Percentiles rank a stretch among this genome's conserved stretches.
Evolutionary conservation across 2,329 filamentous ascomycete species (phyloP).

Genomic region (Stagonosporopsis chrysanthemi): DNA sequence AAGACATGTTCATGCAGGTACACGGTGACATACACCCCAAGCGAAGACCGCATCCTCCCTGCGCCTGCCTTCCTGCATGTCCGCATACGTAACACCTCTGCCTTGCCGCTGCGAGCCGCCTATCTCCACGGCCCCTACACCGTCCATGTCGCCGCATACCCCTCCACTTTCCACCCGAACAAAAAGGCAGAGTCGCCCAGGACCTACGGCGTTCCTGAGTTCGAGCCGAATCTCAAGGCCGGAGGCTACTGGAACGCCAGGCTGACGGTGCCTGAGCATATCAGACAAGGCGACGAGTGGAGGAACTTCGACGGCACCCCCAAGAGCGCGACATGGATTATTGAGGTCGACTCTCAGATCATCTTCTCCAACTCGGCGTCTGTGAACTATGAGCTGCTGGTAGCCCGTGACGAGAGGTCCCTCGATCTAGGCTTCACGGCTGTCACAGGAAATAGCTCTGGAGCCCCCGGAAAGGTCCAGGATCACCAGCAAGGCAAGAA

Average conservation of each 20-base stretch:
- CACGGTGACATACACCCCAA: conserved; percentile 90
- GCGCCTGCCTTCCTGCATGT: conserved; percentile 82
- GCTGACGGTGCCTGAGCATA: conserved; percentile 79
- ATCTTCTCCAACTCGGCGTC: conserved; percentile 90
- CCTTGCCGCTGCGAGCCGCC: conserved; percentile 88
- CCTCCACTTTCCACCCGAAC: conserved; percentile 83
- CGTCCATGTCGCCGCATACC: conserved; percentile 85
- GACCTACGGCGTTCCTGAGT: conserved; percentile 81
- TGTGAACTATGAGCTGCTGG: conserved; percentile 85
- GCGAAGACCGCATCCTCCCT: conserved; percentile 86
- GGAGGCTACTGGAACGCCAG: conserved; percentile 85
- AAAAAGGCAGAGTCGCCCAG: conserved; percentile 74
- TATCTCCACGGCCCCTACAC: conserved; percentile 97
- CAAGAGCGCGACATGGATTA: conserved; percentile 78
- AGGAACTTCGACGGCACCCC: conserved; percentile 42
- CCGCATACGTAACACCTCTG: conserved; percentile 89
- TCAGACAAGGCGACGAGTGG: conserved; percentile 58
- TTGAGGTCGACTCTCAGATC: conserved; percentile 91
- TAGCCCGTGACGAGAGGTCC: conserved; percentile 86
- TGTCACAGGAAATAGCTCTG: conserved; percentile 61
- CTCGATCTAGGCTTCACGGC: conserved; percentile 70
- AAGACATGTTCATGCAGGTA: conserved; percentile 56
- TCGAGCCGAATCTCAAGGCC: conserved; percentile 95
- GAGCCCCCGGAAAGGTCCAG: conserved; percentile 68
- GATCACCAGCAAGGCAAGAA: conserved; percentile 73